phyloP scores from a whole-genome alignment of 352 stramenopile genomes.

The Globisporangium recalcitrans region DNA sequence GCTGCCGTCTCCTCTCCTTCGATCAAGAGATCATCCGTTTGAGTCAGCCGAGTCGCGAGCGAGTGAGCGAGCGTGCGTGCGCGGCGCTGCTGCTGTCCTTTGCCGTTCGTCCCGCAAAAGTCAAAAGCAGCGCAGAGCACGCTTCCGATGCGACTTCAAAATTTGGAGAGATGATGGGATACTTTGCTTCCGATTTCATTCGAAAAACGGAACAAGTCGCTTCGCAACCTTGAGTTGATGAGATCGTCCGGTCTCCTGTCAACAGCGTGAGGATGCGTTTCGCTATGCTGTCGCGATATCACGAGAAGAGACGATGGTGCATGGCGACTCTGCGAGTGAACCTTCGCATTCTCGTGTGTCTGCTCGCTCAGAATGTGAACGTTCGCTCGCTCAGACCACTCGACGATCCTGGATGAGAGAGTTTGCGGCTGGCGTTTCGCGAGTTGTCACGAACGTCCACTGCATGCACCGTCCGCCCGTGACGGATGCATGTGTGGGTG shows the following conservation, averaged over 20 bases:
- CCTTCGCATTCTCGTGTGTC: no score
- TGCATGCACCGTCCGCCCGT: no score
- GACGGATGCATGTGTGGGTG: no score
- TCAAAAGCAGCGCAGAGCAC: background rate
- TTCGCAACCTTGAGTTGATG: no score
- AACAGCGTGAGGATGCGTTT: background rate
- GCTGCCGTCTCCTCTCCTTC: background rate
- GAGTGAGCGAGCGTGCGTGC: no score
- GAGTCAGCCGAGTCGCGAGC: background rate
- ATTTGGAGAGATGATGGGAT: background rate
- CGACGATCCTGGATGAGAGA: no score
- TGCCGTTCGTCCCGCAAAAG: background rate
- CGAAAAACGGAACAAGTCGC: background rate
- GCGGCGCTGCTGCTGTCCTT: background rate
- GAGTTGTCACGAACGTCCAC: no score
- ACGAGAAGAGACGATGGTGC: no score
- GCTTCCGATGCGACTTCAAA: background rate
- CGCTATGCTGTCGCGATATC: background rate
- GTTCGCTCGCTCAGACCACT: no score
- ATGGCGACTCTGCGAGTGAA: no score
- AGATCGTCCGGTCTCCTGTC: background rate
- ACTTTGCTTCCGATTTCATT: background rate
- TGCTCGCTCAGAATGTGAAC: no score
- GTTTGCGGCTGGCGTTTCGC: no score
- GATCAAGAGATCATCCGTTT: background rate